These are phyloP conservation scores for Paramecium bursaria DNA, from an alignment of 73 alveolate species.

Conservation along the genomic window DNA sequence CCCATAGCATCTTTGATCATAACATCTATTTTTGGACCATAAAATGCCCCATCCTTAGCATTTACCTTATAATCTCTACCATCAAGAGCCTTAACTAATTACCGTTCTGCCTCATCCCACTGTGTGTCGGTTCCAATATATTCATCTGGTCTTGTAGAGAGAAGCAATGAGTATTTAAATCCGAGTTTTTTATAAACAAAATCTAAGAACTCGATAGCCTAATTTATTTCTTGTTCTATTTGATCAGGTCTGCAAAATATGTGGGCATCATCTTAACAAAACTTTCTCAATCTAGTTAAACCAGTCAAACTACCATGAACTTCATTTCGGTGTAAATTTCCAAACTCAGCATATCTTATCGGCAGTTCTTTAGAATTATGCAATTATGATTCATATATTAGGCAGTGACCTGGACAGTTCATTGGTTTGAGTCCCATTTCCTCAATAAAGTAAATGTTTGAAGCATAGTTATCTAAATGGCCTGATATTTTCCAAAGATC, in stretches of 20 bases:
- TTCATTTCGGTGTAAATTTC: conserved; percentile 99
- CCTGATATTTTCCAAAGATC: conserved; percentile 99
- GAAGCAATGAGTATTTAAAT: conserved; percentile 89
- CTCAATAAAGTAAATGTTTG: conserved; percentile 95
- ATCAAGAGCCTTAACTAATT: conserved; percentile 90
- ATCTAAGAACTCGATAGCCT: conserved; percentile 85
- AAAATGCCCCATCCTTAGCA: conserved; percentile 99
- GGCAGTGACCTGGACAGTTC: conserved; percentile 99
- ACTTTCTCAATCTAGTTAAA: conserved; percentile 98
- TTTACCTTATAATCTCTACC: conserved; percentile 97
- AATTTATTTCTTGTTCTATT: conserved; percentile 89
- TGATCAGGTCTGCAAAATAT: conserved; percentile 98
- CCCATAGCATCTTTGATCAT: conserved; percentile 95
- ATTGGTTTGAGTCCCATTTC: conserved; percentile 99
- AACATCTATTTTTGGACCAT: conserved; percentile 99
- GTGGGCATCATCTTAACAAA: conserved; percentile 99
- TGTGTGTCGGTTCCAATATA: conserved; percentile 91
- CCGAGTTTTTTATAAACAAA: conserved; percentile 91
- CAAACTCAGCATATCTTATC: conserved; percentile 98
- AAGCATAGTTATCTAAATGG: conserved; percentile 99
- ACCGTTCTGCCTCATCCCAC: conserved; percentile 97
- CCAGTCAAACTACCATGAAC: conserved; percentile 99
- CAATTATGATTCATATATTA: conserved; percentile 85
- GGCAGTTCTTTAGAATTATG: conserved; percentile 99
- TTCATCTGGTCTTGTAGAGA: conserved; percentile 96